Percentiles rank a stretch among this genome's conserved stretches.
These are phyloP conservation scores for Blakeslea trispora DNA, from an alignment of 371 early-diverging fungal species.

Conservation along the genomic window DNA sequence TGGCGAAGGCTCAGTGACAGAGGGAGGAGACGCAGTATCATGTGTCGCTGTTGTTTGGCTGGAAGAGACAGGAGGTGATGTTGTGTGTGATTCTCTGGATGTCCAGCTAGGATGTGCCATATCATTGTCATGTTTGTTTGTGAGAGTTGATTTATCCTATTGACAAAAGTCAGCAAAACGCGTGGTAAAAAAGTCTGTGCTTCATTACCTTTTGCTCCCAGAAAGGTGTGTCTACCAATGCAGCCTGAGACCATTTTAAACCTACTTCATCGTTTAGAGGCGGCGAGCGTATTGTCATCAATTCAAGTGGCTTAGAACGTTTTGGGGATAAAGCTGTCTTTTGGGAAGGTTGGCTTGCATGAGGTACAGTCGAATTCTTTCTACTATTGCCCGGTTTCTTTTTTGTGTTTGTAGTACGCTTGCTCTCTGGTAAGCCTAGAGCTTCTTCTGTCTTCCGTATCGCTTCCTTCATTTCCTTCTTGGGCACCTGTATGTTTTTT, in stretches of 20 bases:
- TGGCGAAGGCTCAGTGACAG: too few relatives aligned
- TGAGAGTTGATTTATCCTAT: too few relatives aligned
- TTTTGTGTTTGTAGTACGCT: not conserved
- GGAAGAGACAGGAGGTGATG: too few relatives aligned
- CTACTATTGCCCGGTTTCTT: not conserved
- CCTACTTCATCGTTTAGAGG: too few relatives aligned
- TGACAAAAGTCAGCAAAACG: too few relatives aligned
- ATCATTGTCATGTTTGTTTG: too few relatives aligned
- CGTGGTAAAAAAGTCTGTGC: not conserved
- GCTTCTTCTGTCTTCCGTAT: constrained; percentile 4
- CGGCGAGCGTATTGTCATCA: constrained; percentile 1
- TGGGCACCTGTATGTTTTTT: constrained; percentile 8
- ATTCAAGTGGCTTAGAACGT: not conserved
- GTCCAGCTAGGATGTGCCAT: too few relatives aligned
- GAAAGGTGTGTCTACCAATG: constrained; percentile 23
- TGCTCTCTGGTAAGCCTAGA: not conserved
- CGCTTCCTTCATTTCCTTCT: constrained; percentile 10
- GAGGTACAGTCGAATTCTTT: not conserved
- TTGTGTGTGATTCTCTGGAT: too few relatives aligned
- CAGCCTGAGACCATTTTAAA: constrained; percentile 8
- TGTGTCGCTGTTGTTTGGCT: too few relatives aligned
- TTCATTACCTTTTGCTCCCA: constrained; percentile 19
- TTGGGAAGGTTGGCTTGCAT: too few relatives aligned
- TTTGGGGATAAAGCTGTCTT: not conserved
- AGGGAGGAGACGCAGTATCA: too few relatives aligned